Evolutionary conservation across 305 asterid species (phyloP).

Genomic region (Fraxinus sp.): DNA sequence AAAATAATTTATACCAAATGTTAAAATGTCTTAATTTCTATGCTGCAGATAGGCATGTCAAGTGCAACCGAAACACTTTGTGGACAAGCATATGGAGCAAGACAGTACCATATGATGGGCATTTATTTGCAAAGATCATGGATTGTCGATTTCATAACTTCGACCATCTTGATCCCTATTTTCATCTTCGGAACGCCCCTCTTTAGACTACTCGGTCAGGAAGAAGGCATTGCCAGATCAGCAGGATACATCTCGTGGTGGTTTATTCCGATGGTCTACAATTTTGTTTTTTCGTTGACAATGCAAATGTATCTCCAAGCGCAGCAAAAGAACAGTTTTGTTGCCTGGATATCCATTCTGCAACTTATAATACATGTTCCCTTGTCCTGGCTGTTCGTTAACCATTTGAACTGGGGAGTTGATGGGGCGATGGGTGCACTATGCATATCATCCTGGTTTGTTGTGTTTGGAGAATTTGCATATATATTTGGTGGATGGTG

Average conservation of each 20-base stretch:
- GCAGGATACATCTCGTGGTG: constrained; percentile 42
- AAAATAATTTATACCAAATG: background rate
- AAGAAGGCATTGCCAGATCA: constrained; percentile 31
- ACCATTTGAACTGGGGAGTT: constrained; percentile 28
- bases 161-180: constrained; percentile 43
- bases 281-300: constrained; percentile 31
- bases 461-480: constrained; percentile 40
- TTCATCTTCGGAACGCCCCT: constrained; percentile 40
- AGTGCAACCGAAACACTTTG: constrained; percentile 57
- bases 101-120: constrained; percentile 57
- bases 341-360: constrained; percentile 33
- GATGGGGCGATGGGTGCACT: constrained; percentile 44
- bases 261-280: constrained; percentile 37
- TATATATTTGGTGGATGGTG: constrained; percentile 49
- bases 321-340: constrained; percentile 40
- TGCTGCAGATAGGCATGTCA: constrained; percentile 49
- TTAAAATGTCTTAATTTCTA: background rate
- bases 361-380: constrained; percentile 34
- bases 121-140: constrained; percentile 55
- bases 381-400: constrained; percentile 35
- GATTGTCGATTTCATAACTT: constrained; percentile 42
- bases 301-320: constrained; percentile 49
- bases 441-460: constrained; percentile 37
- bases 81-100: constrained; percentile 59
- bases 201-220: constrained; percentile 48